Base-by-base conservation (phyloP, 768 basidiomycete genomes). In the Hypholoma sublateritium region DNA sequence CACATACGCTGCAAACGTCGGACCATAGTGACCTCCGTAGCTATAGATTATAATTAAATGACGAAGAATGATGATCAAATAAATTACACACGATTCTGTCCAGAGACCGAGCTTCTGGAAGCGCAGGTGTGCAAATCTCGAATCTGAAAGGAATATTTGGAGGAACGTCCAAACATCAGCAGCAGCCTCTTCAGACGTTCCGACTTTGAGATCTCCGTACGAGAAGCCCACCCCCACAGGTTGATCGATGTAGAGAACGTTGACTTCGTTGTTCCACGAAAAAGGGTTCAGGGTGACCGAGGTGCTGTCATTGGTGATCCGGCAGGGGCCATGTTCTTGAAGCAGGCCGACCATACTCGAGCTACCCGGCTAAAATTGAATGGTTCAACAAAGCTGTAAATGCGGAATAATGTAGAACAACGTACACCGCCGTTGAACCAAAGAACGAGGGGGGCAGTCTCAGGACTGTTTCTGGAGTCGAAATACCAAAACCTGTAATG, bases 311-410 rank as follows among this genome's bases (percentile, higher is more conserved):
- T 82, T 83, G 17, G 72, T 80, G 55, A 86, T 82, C n/a, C 80
- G 74, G 69, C 92, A 93, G 1, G 91, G 91, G 2, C 91, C 91
- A 62, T 79, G 72, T 68, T 90, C 90, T 79, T 89, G 88, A 57
- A 91, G 78, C 11, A 91, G 74, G 2, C 88, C 89, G 1, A 87
- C 72, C 72, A 81, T 81, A 39, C 80, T 80, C 3, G 81, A 81
- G 61, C 77, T 77, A 24, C 82, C 83, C 21, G 84, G 84, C 79
- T 81, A 58, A 14, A 14, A 42, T 21, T 9, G 32, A 52, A 32
- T 14, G 22, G 16, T 16, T 32, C 28, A 32, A 32, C 5, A 32
- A 37, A 32, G 32, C 8, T 17, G 28, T 12, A 14, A 37, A 8
- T 5, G 5, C 17, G 7, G 1, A 41, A 24, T 1, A n/a, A 13